Evolutionary conservation across 768 basidiomycete species (phyloP), one percentile per base, ranked within the genome.

Genomic region (Lactifluus rugatus): DNA sequence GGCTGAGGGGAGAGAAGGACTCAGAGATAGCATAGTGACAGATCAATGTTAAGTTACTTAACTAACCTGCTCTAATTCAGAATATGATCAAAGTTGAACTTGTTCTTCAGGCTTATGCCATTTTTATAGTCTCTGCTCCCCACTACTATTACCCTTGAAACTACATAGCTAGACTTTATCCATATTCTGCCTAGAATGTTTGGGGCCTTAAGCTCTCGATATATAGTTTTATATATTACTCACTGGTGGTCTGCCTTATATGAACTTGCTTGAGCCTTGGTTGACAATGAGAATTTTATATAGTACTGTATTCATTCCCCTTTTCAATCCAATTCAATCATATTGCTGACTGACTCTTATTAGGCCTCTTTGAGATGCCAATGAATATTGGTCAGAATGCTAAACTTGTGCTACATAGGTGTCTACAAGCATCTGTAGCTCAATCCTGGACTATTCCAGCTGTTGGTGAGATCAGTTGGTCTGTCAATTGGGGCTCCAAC

Each of bases 171-270:
- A n/a, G n/a, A n/a, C n/a, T n/a, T n/a, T n/a, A n/a, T 45, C 78
- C 80, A 0, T 72, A 81, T 64, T 85, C 93, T 2, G 82, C 89
- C 0, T 90, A 93, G 67, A 96, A 99, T 63, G 84, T 98, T 28
- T 99, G 96, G 96, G n/a, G n/a, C n/a, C n/a, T n/a, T n/a, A n/a
- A n/a, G 93, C 96, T 0, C 73, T 97, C 2, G 96, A 96, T 0
- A 84, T 93, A 54, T 78, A 96, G 62, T 81, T 99, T 1, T 90
- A 93, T 67, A 83, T 86, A 8, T 75, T 99, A 1, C 77, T 98
- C 19, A 84, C 84, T 0, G 93, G 93, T 2, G 75, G 76, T n/a
- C 74, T 98, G 7, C 96, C 96, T 0, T 97, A 97, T 69, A 72
- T 68, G 34, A 95, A 99, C 70, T 74, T 85, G 0, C 98, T 89